Conservation (phyloP, 2,329 filamentous ascomycete genomes). For the Aureobasidium sp. region DNA sequence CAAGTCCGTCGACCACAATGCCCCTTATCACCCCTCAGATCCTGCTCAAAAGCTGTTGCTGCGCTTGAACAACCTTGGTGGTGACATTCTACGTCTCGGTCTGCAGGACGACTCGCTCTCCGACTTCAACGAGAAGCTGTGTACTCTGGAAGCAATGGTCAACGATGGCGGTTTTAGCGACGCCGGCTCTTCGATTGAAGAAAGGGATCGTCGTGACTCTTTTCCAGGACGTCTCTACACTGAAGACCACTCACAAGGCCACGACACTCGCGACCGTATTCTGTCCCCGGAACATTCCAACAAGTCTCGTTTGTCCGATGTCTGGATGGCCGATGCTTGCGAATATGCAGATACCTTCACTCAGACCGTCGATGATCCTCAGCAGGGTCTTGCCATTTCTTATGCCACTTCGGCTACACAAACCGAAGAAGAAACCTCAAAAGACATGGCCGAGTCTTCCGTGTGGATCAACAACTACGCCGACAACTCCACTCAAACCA, state of each 20-base stretch:
- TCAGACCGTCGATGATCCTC: background rate
- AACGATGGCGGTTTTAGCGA: background rate
- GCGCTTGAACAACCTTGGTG: constrained; percentile 32
- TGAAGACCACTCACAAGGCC: background rate
- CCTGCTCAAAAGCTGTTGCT: constrained; percentile 31
- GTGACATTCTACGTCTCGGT: constrained; percentile 28
- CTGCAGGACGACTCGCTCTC: constrained; percentile 7
- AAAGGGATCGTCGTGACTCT: constrained; percentile 8
- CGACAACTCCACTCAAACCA: constrained; percentile 5
- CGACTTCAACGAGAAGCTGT: constrained; percentile 20
- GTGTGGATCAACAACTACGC: constrained; percentile 11
- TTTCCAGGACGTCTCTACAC: background rate
- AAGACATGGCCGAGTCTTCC: constrained; percentile 2
- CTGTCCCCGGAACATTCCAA: background rate
- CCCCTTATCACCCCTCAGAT: constrained; percentile 19
- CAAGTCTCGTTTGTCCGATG: constrained; percentile 4
- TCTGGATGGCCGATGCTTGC: constrained; percentile 3
- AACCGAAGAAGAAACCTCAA: background rate
- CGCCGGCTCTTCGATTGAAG: background rate
- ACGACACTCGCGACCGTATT: constrained; percentile 1
- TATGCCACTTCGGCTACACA: constrained; percentile 1
- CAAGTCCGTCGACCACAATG: constrained; percentile 22
- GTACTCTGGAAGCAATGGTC: constrained; percentile 6
- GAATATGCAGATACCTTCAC: constrained; percentile 3
- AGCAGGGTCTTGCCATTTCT: background rate